Percentiles rank a stretch among this genome's conserved stretches.
Evolutionary conservation across 1,284 basidiomycete genomes (phyloP).

Genomic region (Ceratobasidium sp.): DNA sequence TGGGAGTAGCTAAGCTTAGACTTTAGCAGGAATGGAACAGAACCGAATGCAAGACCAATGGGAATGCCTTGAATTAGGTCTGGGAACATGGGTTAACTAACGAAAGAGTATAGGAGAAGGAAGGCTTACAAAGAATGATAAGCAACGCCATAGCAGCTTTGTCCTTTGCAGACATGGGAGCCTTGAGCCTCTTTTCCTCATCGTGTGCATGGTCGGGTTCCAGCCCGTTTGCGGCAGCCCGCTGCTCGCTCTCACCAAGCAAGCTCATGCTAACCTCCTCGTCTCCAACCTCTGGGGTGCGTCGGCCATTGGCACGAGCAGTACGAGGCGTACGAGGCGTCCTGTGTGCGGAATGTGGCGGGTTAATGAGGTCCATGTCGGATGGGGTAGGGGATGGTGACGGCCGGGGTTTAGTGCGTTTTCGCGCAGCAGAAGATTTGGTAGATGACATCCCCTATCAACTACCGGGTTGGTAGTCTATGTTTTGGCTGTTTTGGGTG

Average conservation of each 20-base stretch:
- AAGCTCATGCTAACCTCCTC: slow-evolving; percentile 76
- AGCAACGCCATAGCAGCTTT: slow-evolving; percentile 88
- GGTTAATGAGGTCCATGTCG: slow-evolving; percentile 28
- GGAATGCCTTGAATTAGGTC: slow-evolving; percentile 96
- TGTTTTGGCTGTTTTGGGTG: neutral
- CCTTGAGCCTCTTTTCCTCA: slow-evolving; percentile 54
- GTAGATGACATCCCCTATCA: slow-evolving; percentile 6
- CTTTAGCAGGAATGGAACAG: slow-evolving; percentile 92
- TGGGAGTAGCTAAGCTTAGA: slow-evolving; percentile 97
- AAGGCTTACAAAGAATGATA: slow-evolving; percentile 85
- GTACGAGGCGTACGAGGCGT: slow-evolving; percentile 11
- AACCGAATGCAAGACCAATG: slow-evolving; percentile 80
- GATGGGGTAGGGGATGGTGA: slow-evolving; percentile 23
- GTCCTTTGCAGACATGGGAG: slow-evolving; percentile 76
- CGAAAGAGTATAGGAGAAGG: slow-evolving; percentile 8
- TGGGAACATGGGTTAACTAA: slow-evolving; percentile 55
- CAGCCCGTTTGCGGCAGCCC: slow-evolving; percentile 63
- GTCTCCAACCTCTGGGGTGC: slow-evolving; percentile 51
- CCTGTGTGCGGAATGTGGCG: slow-evolving; percentile 13
- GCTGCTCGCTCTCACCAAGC: slow-evolving; percentile 70
- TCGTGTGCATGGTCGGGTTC: slow-evolving; percentile 56
- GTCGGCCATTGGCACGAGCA: slow-evolving; percentile 10
- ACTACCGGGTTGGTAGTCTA: neutral
- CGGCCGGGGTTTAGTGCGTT: slow-evolving; percentile 39
- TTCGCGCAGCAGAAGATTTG: slow-evolving; percentile 27